Base-by-base conservation (phyloP, 352 stramenopile species). In the Pythium graminicola region DNA sequence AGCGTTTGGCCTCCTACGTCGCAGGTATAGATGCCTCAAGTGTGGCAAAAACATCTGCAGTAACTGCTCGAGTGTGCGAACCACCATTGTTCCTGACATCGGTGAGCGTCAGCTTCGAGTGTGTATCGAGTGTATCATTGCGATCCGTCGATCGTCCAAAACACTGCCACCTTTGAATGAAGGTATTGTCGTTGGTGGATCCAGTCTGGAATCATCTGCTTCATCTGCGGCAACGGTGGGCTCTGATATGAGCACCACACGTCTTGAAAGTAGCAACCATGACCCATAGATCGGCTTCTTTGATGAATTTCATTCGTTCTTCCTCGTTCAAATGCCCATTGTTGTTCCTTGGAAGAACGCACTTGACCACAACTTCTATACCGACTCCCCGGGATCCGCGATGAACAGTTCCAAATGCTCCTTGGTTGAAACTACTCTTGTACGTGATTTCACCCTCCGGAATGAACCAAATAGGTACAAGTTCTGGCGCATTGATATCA, bases 21-120 rank as follows among this genome's bases (percentile, higher is more conserved):
- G 74, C 16, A 69, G 73, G 48, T 86, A 90, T 67, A 90, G 86
- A 54, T 93, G 83, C 64, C 74, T 90, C 61, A 89, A 90, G 55
- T 93, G 83, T 35, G 83, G 78, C 20, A 78, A 86, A 54, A 76
- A 75, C 8, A 83, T 87, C 46, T 91, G 82, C 64, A 86, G 74
- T 38, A 88, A 71, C 42, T 93, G 83, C 64, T 87, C 69, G 22
- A 72, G 63, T 1, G 65, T 93, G 7, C 80, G 79, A 26, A 79
- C 51, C 29, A 70, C 79, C 6, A 67, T 81, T 1, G 76, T 93
- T 40, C 80, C 80, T 0, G 75, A 85, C 4, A 64, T 90, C 40
- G 80, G 82, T 24, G 76, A 88, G 53, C 73, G 82, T 11, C 69
- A 87, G 57, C 67, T 91, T 17, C 76, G 83, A 11, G 81, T 91